Conservation (phyloP, 306 rosid genomes). For the Nissolia schottii region DNA sequence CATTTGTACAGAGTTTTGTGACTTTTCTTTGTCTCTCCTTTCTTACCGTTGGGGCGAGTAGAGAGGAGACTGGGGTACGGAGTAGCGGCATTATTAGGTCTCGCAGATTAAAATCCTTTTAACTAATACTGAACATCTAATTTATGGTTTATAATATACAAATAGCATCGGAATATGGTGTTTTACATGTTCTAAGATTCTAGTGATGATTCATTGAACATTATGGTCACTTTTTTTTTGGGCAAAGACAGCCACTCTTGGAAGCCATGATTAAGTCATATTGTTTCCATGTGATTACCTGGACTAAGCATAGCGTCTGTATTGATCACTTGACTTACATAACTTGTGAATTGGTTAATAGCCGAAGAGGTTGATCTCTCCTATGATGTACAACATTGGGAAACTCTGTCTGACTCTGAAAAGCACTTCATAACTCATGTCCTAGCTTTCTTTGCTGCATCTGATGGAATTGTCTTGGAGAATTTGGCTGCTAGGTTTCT, state of each 20-base stretch:
- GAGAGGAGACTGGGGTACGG: neutral
- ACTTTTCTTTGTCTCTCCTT: neutral
- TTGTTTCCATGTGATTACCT: neutral
- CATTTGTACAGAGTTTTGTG: neutral
- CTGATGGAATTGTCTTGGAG: conserved; percentile 91
- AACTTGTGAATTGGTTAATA: conserved; percentile 35
- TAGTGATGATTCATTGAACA: neutral
- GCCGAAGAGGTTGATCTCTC: conserved; percentile 97
- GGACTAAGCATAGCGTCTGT: neutral
- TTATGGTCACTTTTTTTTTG: neutral
- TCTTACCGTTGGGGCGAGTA: neutral
- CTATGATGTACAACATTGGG: conserved; percentile 69
- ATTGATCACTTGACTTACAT: conserved; percentile 8
- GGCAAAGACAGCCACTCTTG: neutral
- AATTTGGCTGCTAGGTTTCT: conserved; percentile 85
- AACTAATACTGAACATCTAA: neutral
- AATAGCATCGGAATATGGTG: neutral
- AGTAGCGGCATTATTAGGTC: neutral
- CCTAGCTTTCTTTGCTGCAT: conserved; percentile 87
- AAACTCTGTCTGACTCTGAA: conserved; percentile 62
- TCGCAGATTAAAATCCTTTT: neutral
- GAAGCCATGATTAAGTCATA: neutral
- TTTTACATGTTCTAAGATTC: neutral
- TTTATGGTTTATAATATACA: neutral
- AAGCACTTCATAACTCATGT: conserved; percentile 76